These are phyloP conservation scores for Pythium monospermum DNA, from an alignment of 352 stramenopile genomes.

Conservation along the genomic window DNA sequence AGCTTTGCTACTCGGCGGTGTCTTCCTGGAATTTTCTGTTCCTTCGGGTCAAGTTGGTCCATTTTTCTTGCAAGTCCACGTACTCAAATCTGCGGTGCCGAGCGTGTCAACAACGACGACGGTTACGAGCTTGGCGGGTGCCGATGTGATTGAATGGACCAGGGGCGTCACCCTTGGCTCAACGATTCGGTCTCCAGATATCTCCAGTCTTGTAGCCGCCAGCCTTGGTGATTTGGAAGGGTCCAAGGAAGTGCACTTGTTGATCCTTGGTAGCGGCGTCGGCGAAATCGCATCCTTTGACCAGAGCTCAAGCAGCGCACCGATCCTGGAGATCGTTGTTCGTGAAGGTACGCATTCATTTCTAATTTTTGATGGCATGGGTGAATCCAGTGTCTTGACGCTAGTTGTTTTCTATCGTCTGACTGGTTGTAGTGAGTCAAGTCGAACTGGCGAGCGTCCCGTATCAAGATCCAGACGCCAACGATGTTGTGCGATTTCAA, in stretches of 20 bases:
- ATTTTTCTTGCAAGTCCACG: slow-evolving; percentile 33
- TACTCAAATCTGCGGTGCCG: slow-evolving; percentile 11
- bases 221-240: slow-evolving; percentile 12
- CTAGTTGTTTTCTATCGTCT: neutral
- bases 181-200: slow-evolving; percentile 32
- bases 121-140: slow-evolving; percentile 19
- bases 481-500: slow-evolving; percentile 8
- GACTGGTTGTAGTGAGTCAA: slow-evolving; percentile 9
- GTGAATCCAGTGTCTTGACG: no score
- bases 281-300: slow-evolving; percentile 50
- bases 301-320: slow-evolving; percentile 10
- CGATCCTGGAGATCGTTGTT: slow-evolving; percentile 33
- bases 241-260: slow-evolving; percentile 8
- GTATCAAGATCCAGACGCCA: slow-evolving; percentile 13
- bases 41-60: slow-evolving; percentile 39
- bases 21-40: slow-evolving; percentile 31
- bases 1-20: slow-evolving; percentile 21
- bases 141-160: slow-evolving; percentile 27
- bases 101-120: neutral
- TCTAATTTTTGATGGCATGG: no score
- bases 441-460: slow-evolving; percentile 3
- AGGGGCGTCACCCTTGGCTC: slow-evolving; percentile 1
- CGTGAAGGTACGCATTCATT: slow-evolving; percentile 27
- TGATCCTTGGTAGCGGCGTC: slow-evolving; percentile 41
- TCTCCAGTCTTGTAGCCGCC: slow-evolving; percentile 6